These are phyloP conservation scores for Diaporthe ilicicola DNA, from an alignment of 2,329 filamentous ascomycete genomes.

Conservation along the genomic window DNA sequence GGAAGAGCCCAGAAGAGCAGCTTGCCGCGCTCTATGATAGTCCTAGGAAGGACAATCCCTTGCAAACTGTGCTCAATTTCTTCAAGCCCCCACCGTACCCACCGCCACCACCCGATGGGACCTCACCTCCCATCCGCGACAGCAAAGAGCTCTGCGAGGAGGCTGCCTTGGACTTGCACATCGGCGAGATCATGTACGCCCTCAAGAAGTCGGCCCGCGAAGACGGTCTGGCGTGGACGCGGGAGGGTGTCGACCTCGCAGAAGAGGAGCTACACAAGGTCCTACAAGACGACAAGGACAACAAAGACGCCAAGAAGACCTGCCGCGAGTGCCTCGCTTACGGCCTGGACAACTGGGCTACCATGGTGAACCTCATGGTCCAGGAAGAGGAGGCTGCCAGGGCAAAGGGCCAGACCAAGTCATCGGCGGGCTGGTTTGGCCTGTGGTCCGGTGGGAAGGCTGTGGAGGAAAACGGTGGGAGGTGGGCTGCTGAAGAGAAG, in stretches of 20 bases:
- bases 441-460: conserved; percentile 49
- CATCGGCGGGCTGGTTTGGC: conserved; percentile 48
- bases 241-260: conserved; percentile 83
- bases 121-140: conserved; percentile 70
- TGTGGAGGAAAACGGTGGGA: conserved; percentile 46
- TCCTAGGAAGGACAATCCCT: conserved; percentile 23
- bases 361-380: conserved; percentile 77
- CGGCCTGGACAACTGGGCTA: conserved; percentile 82
- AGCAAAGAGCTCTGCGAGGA: conserved; percentile 79
- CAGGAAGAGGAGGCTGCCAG: conserved; percentile 55
- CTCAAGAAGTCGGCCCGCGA: conserved; percentile 63
- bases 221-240: conserved; percentile 86
- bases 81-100: conserved; percentile 71
- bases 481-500: conserved; percentile 64
- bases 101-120: conserved; percentile 73
- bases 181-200: conserved; percentile 91
- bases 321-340: conserved; percentile 82
- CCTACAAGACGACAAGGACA: conserved; percentile 39
- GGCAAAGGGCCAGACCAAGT: conserved; percentile 38
- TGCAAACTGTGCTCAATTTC: conserved; percentile 38
- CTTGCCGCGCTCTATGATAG: not conserved
- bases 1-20: not conserved
- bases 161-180: conserved; percentile 85
- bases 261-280: conserved; percentile 70
- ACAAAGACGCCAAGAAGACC: conserved; percentile 58